These are phyloP conservation scores for Coniochaeta sp. DNA, from an alignment of 2,329 filamentous ascomycete species.

Conservation along the genomic window DNA sequence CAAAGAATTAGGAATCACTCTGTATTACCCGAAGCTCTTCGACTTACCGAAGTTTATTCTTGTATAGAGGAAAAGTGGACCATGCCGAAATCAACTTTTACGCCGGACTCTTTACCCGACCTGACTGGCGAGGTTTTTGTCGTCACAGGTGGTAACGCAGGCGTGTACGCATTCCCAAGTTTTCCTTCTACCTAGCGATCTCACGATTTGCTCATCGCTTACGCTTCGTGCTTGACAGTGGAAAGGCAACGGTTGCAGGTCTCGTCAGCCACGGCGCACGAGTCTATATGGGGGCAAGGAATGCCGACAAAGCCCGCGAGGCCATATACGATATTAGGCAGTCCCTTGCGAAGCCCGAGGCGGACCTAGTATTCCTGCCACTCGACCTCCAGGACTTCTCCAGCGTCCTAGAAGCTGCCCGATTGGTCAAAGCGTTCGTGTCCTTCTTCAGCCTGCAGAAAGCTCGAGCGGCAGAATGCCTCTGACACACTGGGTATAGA, in stretches of 20 bases:
- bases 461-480: background rate
- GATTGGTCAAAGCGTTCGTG: slow-evolving; percentile 26
- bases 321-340: slow-evolving; percentile 25
- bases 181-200: background rate
- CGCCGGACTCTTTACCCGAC: slow-evolving; percentile 30
- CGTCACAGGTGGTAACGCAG: slow-evolving; percentile 34
- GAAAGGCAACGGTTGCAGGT: slow-evolving; percentile 26
- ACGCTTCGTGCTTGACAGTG: slow-evolving; percentile 10
- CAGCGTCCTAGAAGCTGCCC: slow-evolving; percentile 14
- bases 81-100: slow-evolving; percentile 20
- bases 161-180: background rate
- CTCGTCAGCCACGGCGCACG: slow-evolving; percentile 28
- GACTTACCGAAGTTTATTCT: too few species aligned
- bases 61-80: background rate
- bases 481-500: slow-evolving; percentile 6
- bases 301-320: slow-evolving; percentile 20
- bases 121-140: slow-evolving; percentile 33
- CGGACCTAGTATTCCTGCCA: slow-evolving; percentile 6
- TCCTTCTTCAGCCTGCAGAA: slow-evolving; percentile 26
- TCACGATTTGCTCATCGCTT: background rate
- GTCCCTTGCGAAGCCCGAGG: slow-evolving; percentile 19
- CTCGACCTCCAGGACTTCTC: background rate
- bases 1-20: too few species aligned
- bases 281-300: slow-evolving; percentile 32
- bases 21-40: too few species aligned